A percentile compares a stretch with the other conserved stretches of the same genome.
Evolutionary conservation across 208 protist genomes (phyloP).

Genomic region (Leishmania mexicana): DNA sequence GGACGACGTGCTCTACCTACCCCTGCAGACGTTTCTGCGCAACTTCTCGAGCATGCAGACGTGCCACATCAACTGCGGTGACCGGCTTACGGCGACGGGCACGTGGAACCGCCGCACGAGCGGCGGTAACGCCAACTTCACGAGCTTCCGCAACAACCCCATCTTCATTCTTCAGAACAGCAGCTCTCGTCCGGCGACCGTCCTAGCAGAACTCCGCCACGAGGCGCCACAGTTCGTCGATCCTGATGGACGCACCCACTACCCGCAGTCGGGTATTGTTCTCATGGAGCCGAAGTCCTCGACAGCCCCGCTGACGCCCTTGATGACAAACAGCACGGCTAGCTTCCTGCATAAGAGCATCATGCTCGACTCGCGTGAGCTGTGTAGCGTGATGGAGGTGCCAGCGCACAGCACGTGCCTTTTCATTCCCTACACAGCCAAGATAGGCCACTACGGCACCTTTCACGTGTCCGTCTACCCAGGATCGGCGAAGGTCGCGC

Average conservation of each 20-base stretch:
- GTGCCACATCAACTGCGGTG: constrained; percentile 89
- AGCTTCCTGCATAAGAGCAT: constrained; percentile 85
- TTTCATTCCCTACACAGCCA: constrained; percentile 84
- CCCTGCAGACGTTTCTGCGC: constrained; percentile 73
- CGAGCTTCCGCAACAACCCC: constrained; percentile 87
- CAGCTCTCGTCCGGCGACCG: constrained; percentile 55
- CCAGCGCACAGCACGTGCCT: constrained; percentile 69
- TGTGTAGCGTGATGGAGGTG: constrained; percentile 77
- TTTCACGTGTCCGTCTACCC: constrained; percentile 87
- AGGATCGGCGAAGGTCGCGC: constrained; percentile 67
- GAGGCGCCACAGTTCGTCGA: constrained; percentile 63
- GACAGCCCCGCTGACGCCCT: constrained; percentile 54
- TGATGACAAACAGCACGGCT: constrained; percentile 84
- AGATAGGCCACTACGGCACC: constrained; percentile 51
- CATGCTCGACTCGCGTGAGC: constrained; percentile 87
- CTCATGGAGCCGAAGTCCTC: constrained; percentile 68
- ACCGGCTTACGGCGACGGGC: constrained; percentile 64
- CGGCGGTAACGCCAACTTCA: constrained; percentile 83
- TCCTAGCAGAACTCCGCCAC: constrained; percentile 83
- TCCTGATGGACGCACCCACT: constrained; percentile 74
- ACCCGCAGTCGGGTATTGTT: constrained; percentile 79
- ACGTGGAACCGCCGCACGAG: constrained; percentile 62
- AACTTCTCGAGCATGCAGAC: constrained; percentile 83
- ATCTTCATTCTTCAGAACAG: constrained; percentile 90
- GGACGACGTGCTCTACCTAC: constrained; percentile 68